Percentiles rank a stretch among this genome's conserved stretches.
Conservation (phyloP, 2,329 filamentous ascomycete species). For the Ophiocordyceps camponoti-rufipedis region DNA sequence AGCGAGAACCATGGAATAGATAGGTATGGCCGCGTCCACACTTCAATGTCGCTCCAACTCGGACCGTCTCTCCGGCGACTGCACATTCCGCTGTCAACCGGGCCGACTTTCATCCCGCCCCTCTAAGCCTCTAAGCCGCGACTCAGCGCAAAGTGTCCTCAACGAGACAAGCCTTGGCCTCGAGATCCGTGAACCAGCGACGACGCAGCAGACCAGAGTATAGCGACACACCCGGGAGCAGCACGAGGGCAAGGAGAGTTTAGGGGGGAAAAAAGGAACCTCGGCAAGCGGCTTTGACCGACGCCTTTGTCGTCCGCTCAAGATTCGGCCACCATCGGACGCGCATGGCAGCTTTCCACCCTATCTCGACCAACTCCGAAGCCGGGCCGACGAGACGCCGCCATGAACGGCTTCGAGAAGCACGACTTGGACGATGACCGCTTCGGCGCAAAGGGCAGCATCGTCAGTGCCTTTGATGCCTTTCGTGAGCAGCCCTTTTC, state of each 20-base stretch:
- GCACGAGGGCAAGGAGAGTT: too few species aligned
- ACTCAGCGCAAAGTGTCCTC: neutral
- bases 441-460: constrained; percentile 55
- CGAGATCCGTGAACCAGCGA: neutral
- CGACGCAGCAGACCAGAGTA: neutral
- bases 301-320: neutral
- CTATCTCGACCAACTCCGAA: neutral
- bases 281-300: neutral
- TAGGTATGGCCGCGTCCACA: neutral
- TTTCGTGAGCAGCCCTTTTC: constrained; percentile 34
- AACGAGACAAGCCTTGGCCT: neutral
- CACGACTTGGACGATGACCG: constrained; percentile 52
- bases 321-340: neutral
- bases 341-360: neutral
- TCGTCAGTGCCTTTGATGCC: constrained; percentile 83
- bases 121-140: neutral
- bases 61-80: neutral
- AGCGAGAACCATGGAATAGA: neutral
- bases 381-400: neutral
- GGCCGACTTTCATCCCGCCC: neutral
- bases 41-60: neutral
- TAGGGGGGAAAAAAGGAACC: neutral
- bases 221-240: neutral
- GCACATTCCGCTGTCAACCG: neutral
- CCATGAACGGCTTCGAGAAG: constrained; percentile 66